Evolutionary conservation across 1,284 basidiomycete species (phyloP).

Genomic region (Apiotrichum gracile): DNA sequence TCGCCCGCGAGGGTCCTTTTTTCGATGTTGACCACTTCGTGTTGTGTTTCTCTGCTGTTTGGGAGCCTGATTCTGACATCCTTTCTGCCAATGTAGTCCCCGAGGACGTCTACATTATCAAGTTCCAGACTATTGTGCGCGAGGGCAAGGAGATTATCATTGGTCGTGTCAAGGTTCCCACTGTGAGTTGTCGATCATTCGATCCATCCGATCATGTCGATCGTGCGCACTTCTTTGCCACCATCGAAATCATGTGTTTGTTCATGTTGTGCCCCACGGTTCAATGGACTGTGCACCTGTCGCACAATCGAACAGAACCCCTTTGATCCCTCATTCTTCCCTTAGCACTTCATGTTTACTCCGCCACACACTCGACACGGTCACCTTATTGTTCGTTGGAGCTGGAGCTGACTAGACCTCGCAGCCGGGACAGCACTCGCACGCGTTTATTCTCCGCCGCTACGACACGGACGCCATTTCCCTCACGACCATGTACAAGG

Average conservation of each 20-base stretch:
- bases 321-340: neutral
- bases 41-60: neutral
- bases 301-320: neutral
- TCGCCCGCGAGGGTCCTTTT: too few relatives aligned
- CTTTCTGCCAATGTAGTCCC: conserved; percentile 29
- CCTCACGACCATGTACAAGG: conserved; percentile 95
- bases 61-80: neutral
- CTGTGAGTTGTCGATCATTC: conserved; percentile 61
- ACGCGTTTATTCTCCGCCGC: conserved; percentile 91
- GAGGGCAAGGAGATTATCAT: conserved; percentile 79
- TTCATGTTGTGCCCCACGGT: too few relatives aligned
- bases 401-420: too few relatives aligned
- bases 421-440: conserved; percentile 40
- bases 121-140: conserved; percentile 75
- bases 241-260: too few relatives aligned
- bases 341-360: neutral
- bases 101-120: conserved; percentile 53
- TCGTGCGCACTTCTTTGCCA: neutral
- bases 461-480: conserved; percentile 95
- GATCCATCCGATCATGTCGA: too few relatives aligned
- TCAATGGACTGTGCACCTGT: neutral
- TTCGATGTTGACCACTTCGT: too few relatives aligned
- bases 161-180: conserved; percentile 88
- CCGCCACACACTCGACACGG: neutral
- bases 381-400: conserved; percentile 2